Base-by-base conservation (phyloP, 768 basidiomycete genomes). In the Cantharellus cinnabarinus region DNA sequence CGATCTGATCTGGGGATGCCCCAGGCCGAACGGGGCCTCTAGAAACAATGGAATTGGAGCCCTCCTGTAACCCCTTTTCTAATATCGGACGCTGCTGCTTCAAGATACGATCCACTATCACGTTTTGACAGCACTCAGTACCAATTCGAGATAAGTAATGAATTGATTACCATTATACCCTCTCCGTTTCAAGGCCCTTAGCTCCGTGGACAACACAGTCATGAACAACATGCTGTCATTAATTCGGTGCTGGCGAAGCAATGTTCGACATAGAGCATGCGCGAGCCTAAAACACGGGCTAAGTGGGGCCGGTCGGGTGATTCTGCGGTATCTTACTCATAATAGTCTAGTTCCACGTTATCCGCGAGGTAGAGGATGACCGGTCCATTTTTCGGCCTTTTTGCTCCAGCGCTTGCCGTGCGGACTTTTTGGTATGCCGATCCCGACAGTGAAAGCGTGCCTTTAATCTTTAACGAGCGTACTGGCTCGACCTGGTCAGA, bases 171-270 rank as follows among this genome's bases (percentile, higher is more conserved):
- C 83, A 65, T 90, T 89, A 67, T 89, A 93, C 3, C 89, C 91
- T 62, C 89, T 74, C 42, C 89, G 74, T 65, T 81, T 83, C 62
- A 95, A 68, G 2, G 88, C 80, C 60, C 80, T 77, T 44, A 97
- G 70, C 63, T 93, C 89, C 0, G 93, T 97, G 0, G 89, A 89
- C 15, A 99, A 75, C 58, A 99, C 89, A 0, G 91, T 95, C 79
- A 89, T 86, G 64, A 98, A 83, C 4, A 98, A 68, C 4, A 99
- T 73, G 0, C 86, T 79, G 67, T 99, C 94, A 66, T 91, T 89
- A 35, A 82, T 78, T 68, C 85, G 84, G 2, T 81, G 81, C 4
- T 79, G 75, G 59, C 84, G 78, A 62, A 97, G 87, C 39, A 95
- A 69, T 4, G 85, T 67, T 15, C 81, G 80, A 67, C 88, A 89